Base-by-base conservation (phyloP, 129 eudicot species). In the Gnaphalium uliginosum region DNA sequence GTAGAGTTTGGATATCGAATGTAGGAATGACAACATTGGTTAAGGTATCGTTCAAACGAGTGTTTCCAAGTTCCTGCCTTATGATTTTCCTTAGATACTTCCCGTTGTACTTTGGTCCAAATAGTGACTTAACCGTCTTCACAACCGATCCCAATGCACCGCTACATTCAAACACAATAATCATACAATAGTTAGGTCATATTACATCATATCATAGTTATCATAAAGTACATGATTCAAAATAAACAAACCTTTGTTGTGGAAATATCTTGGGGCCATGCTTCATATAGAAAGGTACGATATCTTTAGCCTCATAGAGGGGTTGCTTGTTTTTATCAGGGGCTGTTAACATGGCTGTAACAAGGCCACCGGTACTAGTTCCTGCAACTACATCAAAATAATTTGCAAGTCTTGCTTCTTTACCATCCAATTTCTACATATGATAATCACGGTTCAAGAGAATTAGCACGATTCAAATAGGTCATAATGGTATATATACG, bases 11-110 rank as follows among this genome's bases (percentile, higher is more conserved):
- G 71, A 87, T 80, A 75, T 89, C 96, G 22, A 89, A 89, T 41
- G 96, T 84, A 8, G 96, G 96, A 73, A 89, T 86, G 73, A 86
- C 91, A n/a, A 86, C 86, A 53, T 81, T 83, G 3, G 96, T 84
- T 37, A 89, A 22, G 24, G 92, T 83, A 0, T 89, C 76, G 14
- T 71, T 81, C 78, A 89, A 79, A 62, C 72, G 72, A 37, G 82
- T 76, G 18, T 75, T 78, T 48, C 86, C 80, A 4, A 86, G 76
- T 29, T 72, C 62, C 27, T 79, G 86, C 74, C 67, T 81, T 13
- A 83, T 41, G 11, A 87, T 1, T 39, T 71, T 39, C 24, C 46
- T 85, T 48, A 85, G 89, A 61, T 89, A 81, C 73, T 78, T 78
- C 17, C 96, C 96, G 27, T 89, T 51, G 64, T 89, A 89, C 73